A percentile compares a stretch with the other conserved stretches of the same genome.
These are phyloP conservation scores for Chrysanthemum seticuspe DNA, from an alignment of 129 eudicot genomes.

Conservation along the genomic window DNA sequence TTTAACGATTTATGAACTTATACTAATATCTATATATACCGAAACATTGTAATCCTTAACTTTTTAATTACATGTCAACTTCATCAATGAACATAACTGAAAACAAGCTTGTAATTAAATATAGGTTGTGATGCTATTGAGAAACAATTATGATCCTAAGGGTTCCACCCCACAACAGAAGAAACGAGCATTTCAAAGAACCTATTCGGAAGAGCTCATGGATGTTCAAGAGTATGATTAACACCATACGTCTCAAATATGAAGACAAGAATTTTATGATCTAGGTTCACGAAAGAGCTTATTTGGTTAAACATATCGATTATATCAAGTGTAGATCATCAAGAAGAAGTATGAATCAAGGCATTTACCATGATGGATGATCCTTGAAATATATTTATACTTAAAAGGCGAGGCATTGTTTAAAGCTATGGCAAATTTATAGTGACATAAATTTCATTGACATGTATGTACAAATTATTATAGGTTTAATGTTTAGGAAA, in stretches of 20 bases:
- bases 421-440: no score
- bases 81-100: neutral
- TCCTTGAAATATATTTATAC: no score
- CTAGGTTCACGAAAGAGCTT: neutral
- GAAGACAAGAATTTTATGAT: conserved; percentile 4
- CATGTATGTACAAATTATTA: no score
- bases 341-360: no score
- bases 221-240: conserved; percentile 72
- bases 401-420: no score
- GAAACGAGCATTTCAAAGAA: conserved; percentile 49
- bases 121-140: conserved; percentile 56
- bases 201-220: conserved; percentile 74
- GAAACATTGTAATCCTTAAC: conserved; percentile 1
- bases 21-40: no score
- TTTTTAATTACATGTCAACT: neutral
- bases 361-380: no score
- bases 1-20: neutral
- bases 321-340: no score
- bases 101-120: conserved; percentile 9
- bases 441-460: no score
- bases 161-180: conserved; percentile 37
- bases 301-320: conserved; percentile 6
- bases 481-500: no score
- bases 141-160: conserved; percentile 37
- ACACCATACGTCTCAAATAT: conserved; percentile 26